Percentiles rank a stretch among this genome's conserved stretches.
Conservation (phyloP, 305 asterid genomes). For the Stenogyne calaminthoides region DNA sequence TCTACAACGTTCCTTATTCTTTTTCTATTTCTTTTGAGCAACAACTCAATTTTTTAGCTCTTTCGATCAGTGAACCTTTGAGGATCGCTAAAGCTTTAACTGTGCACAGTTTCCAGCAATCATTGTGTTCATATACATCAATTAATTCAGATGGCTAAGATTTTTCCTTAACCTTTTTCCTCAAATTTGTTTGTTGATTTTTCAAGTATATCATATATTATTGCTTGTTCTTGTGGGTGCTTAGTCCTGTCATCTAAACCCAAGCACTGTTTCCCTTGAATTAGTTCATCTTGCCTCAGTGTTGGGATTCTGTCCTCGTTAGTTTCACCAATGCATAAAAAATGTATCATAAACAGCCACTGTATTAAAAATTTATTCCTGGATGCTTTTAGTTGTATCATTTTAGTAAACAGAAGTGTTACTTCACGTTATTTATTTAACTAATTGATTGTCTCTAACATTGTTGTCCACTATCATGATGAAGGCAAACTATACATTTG, state of each 20-base stretch:
- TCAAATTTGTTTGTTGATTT: background rate
- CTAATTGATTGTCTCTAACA: conserved; percentile 10
- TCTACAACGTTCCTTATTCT: too few relatives aligned
- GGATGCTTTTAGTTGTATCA: background rate
- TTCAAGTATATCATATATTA: background rate
- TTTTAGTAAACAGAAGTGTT: background rate
- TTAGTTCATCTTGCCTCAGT: background rate
- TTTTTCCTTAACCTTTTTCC: background rate
- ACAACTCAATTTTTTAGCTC: background rate
- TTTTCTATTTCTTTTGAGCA: too few relatives aligned
- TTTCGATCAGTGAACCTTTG: background rate
- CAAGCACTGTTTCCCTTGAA: background rate
- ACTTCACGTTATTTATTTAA: conserved; percentile 3
- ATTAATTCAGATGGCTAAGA: background rate
- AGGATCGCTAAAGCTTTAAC: background rate
- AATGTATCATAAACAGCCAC: background rate
- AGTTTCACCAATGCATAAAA: conserved; percentile 10
- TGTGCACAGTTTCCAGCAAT: background rate
- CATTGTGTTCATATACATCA: background rate
- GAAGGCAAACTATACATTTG: conserved; percentile 81
- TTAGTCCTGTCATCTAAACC: background rate
- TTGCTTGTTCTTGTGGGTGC: background rate
- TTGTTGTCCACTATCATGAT: conserved; percentile 19
- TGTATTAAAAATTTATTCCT: background rate
- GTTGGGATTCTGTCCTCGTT: conserved; percentile 6